Percentiles rank a stretch among this genome's conserved stretches.
Evolutionary conservation across 2,329 filamentous ascomycete genomes (phyloP).

Genomic region (Sporothrix sp.): DNA sequence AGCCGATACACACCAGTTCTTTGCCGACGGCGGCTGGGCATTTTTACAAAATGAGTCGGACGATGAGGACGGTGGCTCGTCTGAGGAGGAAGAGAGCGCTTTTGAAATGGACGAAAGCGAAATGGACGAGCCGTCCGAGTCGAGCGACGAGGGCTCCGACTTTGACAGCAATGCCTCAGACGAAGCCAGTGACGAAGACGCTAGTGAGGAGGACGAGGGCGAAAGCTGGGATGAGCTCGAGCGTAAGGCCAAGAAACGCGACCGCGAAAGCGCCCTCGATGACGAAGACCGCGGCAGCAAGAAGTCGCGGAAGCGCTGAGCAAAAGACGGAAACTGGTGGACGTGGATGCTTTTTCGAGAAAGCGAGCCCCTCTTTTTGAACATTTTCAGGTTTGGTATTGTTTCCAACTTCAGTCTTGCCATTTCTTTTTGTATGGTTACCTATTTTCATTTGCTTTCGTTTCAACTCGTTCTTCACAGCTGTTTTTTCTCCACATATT

Average conservation of each 20-base stretch:
- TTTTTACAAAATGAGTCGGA: constrained; percentile 86
- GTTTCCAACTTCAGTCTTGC: neutral
- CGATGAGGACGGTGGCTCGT: constrained; percentile 64
- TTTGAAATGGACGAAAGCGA: constrained; percentile 89
- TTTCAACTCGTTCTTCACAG: neutral
- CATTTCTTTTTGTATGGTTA: neutral
- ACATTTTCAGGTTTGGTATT: no score
- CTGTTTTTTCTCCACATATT: neutral
- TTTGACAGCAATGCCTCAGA: constrained; percentile 84
- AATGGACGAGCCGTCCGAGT: constrained; percentile 69
- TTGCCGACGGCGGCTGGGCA: constrained; percentile 87
- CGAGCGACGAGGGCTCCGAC: constrained; percentile 74
- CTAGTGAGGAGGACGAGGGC: constrained; percentile 65
- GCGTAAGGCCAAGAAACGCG: constrained; percentile 79
- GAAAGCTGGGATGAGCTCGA: constrained; percentile 95
- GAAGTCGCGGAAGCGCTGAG: constrained; percentile 53
- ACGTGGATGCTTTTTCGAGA: no score
- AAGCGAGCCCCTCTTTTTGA: no score
- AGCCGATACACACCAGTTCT: constrained; percentile 89
- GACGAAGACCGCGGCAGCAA: constrained; percentile 63
- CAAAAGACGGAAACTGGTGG: neutral
- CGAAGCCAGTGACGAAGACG: constrained; percentile 70
- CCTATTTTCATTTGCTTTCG: neutral
- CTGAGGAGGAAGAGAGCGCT: constrained; percentile 81
- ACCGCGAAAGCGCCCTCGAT: constrained; percentile 57